Base-by-base conservation (phyloP, 2,329 filamentous ascomycete species). In the Colletotrichum truncatum region DNA sequence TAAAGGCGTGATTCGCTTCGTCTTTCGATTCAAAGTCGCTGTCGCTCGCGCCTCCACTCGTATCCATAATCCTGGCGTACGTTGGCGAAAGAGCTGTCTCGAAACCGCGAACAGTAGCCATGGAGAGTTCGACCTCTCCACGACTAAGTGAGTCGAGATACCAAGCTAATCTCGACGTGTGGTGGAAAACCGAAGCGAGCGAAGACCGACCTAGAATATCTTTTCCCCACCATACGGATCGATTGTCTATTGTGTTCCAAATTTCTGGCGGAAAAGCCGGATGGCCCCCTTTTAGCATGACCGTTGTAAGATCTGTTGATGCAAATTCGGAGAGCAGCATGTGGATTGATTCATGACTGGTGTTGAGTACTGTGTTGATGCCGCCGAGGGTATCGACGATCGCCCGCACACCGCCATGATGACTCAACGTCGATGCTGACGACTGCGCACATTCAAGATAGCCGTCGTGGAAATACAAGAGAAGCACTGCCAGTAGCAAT, bases 321-420 rank as follows among this genome's bases (percentile, higher is more conserved):
- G 75, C 75, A 39, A 82, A 82, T 39, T 81, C 80, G 0, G 80
- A 81, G 5, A 82, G 61, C 30, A 82, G 78, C 68, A 82, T 71
- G 11, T 79, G 74, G 1, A 77, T 65, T 1, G 75, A 70, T 12
- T 76, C 73, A 5, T 72, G 74, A 0, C 73, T 69, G 4, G 66
- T 70, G 2, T 55, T 64, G 1, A 77, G 26, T 0, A 75, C 73
- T 0, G 63, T n/a, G 0, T 69, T 66, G 46, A 77, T 72, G 8
- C 75, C 75, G 0, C 75, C 75, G 0, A 77, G 67, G 7, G 71
- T 71, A 23, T 73, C 70, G 2, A 80, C 65, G 2, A 80, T 79
- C 1, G 78, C 78, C 36, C 74, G 49, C 0, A 78, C 77, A 1
- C 78, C 78, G 2, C 74, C 73, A 12, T 77, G 73, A 26, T 80